Base-by-base conservation (phyloP, 495 filamentous ascomycete species). In the Articulospora tetracladia region DNA sequence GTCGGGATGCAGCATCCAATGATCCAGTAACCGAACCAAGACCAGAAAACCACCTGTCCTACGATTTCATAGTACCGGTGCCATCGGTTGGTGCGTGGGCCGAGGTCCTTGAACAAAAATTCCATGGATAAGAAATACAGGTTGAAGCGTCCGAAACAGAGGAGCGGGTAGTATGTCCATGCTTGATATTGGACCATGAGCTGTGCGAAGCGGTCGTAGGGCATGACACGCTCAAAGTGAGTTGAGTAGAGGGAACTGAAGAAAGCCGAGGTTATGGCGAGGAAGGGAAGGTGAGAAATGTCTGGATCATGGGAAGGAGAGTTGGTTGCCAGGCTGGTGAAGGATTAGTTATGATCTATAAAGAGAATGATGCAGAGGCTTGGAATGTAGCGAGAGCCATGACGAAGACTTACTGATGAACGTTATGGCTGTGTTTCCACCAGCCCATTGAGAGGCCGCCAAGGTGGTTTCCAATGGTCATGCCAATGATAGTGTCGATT, bases 371-470 rank as follows among this genome's bases (percentile, higher is more conserved):
- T 32, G 13, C 6, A 4, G 30, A 32, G 30, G 13, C 13, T 32
- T 4, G n/a, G 3, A 44, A 17, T 3, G 10, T 3, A 19, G 17
- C n/a, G 8, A 19, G 39, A 11, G 39, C 11, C 3, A 17, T 11
- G 39, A 44, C 13, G 39, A 3, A 44, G 28, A 98, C 89, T 61
- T 97, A 89, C 66, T 98, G 93, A 69, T 98, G 93, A 23, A 97
- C 93, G 70, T 98, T 98, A 74, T 98, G 93, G 71, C 84, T 97
- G 54, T 82, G 80, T 72, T 98, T 98, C 93, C 93, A 98, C 93
- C 93, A 98, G 17, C 93, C 91, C 19, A 93, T 58, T 49, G 89
- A 93, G 17, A 98, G 73, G 3, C 93, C 93, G 17, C 93, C 92
- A 1, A 91, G 74, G 63, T 88, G 97, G 70, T 94, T 86, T 24